Conservation (phyloP, 2,329 filamentous ascomycete genomes). For the Lachnum nothofagi region DNA sequence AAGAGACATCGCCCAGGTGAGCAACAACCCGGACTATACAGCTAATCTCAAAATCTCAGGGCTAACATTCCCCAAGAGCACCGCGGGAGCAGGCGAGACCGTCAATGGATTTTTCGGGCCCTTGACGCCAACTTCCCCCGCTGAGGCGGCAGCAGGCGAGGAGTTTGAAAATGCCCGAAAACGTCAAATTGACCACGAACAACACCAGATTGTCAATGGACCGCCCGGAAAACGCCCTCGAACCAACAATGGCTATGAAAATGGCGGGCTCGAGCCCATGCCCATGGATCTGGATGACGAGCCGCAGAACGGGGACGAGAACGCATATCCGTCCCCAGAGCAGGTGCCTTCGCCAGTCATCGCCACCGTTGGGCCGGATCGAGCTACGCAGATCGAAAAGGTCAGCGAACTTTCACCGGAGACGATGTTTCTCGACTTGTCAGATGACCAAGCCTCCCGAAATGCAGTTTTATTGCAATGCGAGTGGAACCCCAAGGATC, state of each 20-base stretch:
- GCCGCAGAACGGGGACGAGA: slow-evolving; percentile 43
- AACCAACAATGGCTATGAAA: slow-evolving; percentile 59
- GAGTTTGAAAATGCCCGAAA: slow-evolving; percentile 31
- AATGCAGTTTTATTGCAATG: slow-evolving; percentile 61
- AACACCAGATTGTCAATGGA: slow-evolving; percentile 46
- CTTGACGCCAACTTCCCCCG: slow-evolving; percentile 24
- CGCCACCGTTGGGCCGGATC: slow-evolving; percentile 57
- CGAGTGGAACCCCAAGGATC: slow-evolving; percentile 63
- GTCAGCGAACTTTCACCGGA: slow-evolving; percentile 54
- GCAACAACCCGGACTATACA: slow-evolving; percentile 11
- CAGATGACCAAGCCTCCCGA: slow-evolving; percentile 38
- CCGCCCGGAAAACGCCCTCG: slow-evolving; percentile 53
- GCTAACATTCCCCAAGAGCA: slow-evolving; percentile 14
- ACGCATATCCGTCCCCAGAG: slow-evolving; percentile 60
- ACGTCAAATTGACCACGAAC: slow-evolving; percentile 29
- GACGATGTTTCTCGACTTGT: slow-evolving; percentile 57
- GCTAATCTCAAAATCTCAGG: background rate
- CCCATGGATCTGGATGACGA: slow-evolving; percentile 52
- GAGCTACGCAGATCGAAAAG: slow-evolving; percentile 61
- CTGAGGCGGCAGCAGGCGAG: slow-evolving; percentile 20
- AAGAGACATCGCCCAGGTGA: slow-evolving; percentile 39
- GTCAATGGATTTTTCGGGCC: slow-evolving; percentile 32
- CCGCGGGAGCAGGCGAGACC: slow-evolving; percentile 16
- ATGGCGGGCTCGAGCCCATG: slow-evolving; percentile 46
- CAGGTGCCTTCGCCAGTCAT: slow-evolving; percentile 47